A percentile compares a stretch with the other conserved stretches of the same genome.
Evolutionary conservation across 2,329 filamentous ascomycete species (phyloP).

Genomic region (Knufia petricola): DNA sequence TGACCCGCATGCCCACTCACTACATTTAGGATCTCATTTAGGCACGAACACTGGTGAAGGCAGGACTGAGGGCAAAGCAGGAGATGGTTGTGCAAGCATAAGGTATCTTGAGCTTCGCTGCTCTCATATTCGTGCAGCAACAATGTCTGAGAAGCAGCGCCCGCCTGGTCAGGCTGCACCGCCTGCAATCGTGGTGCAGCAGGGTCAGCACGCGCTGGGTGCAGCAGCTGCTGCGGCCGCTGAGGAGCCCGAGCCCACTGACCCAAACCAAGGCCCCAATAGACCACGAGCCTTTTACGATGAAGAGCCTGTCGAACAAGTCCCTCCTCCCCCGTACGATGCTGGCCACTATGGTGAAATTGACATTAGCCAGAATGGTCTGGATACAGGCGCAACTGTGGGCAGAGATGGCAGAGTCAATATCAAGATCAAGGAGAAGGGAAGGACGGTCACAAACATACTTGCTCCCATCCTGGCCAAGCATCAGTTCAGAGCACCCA

Average conservation of each 20-base stretch:
- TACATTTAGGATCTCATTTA: no score
- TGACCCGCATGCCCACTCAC: no score
- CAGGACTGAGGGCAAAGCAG: background rate
- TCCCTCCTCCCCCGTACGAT: slow-evolving; percentile 23
- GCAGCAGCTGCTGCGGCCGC: slow-evolving; percentile 3
- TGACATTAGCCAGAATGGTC: slow-evolving; percentile 52
- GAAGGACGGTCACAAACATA: slow-evolving; percentile 54
- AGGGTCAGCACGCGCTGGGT: slow-evolving; percentile 4
- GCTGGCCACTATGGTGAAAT: slow-evolving; percentile 47
- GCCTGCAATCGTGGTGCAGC: background rate
- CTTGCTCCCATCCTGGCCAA: slow-evolving; percentile 49
- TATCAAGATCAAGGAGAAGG: slow-evolving; percentile 68
- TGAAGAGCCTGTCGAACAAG: slow-evolving; percentile 16
- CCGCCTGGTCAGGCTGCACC: background rate
- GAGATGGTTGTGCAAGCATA: background rate
- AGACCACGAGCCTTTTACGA: background rate
- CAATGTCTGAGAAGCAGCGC: slow-evolving; percentile 9
- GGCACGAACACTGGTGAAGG: background rate
- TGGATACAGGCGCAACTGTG: slow-evolving; percentile 52
- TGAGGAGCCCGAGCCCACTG: background rate
- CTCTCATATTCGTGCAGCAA: background rate
- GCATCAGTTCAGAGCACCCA: slow-evolving; percentile 36
- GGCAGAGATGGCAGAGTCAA: slow-evolving; percentile 69
- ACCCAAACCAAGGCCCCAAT: background rate
- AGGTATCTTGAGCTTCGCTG: background rate